Percentiles rank a stretch among this genome's conserved stretches.
These are phyloP conservation scores for Mediolabrus comicus DNA, from an alignment of 108 stramenopile genomes.

Conservation along the genomic window DNA sequence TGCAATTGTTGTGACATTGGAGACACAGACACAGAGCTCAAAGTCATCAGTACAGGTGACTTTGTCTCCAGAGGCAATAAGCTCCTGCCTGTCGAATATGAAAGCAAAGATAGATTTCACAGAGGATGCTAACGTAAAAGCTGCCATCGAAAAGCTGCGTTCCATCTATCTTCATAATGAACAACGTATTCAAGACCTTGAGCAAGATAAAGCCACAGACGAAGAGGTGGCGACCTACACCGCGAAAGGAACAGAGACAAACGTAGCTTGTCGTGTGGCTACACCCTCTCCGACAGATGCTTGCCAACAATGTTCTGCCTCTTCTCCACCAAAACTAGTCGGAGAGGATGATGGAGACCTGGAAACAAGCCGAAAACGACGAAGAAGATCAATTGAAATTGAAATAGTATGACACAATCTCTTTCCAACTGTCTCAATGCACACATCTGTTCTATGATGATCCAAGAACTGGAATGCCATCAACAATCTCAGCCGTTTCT, in stretches of 20 bases:
- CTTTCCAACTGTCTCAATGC: no score
- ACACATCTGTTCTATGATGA: neutral
- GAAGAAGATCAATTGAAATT: neutral
- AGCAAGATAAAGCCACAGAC: neutral
- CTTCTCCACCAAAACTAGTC: neutral
- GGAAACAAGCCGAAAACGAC: neutral
- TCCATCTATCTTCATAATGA: conserved; percentile 5
- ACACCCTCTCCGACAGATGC: conserved; percentile 12
- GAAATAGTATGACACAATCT: neutral
- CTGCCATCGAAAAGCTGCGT: neutral
- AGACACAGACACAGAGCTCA: neutral
- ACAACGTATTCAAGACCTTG: conserved; percentile 2
- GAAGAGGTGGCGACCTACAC: neutral
- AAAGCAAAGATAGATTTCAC: neutral
- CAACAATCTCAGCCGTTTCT: conserved; percentile 15
- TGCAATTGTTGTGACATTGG: conserved; percentile 25
- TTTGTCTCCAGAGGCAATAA: conserved; percentile 1
- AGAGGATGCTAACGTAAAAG: neutral
- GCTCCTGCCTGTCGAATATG: neutral
- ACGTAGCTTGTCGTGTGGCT: conserved; percentile 6
- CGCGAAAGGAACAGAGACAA: neutral
- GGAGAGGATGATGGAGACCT: neutral
- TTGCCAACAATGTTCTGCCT: neutral
- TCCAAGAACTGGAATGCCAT: conserved; percentile 43
- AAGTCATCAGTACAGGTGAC: no score